These are phyloP conservation scores for Quercus robur DNA, from an alignment of 306 rosid species.

Conservation along the genomic window DNA sequence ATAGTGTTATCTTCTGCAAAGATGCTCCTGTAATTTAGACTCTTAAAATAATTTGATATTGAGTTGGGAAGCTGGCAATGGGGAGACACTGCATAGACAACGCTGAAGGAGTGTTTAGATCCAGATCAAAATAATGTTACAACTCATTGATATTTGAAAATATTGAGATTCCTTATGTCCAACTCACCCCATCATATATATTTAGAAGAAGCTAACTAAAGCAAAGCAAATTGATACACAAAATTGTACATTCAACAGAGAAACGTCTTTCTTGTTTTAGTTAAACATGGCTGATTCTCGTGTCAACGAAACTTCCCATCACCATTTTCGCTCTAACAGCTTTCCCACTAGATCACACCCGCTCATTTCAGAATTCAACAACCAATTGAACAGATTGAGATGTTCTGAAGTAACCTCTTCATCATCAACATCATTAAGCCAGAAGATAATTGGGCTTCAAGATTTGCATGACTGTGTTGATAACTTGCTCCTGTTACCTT, in stretches of 20 bases:
- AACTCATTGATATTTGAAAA: constrained; percentile 21
- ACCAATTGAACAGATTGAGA: constrained; percentile 15
- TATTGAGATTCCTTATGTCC: constrained; percentile 38
- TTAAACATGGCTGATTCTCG: constrained; percentile 28
- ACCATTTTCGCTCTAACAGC: constrained; percentile 41
- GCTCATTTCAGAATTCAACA: constrained; percentile 26
- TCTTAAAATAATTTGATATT: background rate
- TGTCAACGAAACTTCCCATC: constrained; percentile 25
- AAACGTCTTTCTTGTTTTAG: constrained; percentile 10
- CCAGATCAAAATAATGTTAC: constrained; percentile 40
- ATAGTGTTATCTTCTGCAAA: too few species aligned
- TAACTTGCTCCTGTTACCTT: constrained; percentile 21
- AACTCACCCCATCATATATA: constrained; percentile 24
- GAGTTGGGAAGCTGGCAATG: constrained; percentile 33
- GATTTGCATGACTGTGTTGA: constrained; percentile 26
- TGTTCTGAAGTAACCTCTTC: constrained; percentile 24
- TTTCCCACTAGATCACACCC: constrained; percentile 45
- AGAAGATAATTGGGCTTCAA: constrained; percentile 4
- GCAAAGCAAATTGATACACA: constrained; percentile 22
- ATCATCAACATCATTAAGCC: constrained; percentile 18
- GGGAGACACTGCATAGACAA: constrained; percentile 30
- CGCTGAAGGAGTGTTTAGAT: constrained; percentile 23
- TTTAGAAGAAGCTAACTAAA: constrained; percentile 8
- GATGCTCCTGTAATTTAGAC: too few species aligned
- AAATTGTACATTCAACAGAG: constrained; percentile 15